Evolutionary conservation across 2,329 filamentous ascomycete species (phyloP).

Genomic region (Colletotrichum tofieldiae): DNA sequence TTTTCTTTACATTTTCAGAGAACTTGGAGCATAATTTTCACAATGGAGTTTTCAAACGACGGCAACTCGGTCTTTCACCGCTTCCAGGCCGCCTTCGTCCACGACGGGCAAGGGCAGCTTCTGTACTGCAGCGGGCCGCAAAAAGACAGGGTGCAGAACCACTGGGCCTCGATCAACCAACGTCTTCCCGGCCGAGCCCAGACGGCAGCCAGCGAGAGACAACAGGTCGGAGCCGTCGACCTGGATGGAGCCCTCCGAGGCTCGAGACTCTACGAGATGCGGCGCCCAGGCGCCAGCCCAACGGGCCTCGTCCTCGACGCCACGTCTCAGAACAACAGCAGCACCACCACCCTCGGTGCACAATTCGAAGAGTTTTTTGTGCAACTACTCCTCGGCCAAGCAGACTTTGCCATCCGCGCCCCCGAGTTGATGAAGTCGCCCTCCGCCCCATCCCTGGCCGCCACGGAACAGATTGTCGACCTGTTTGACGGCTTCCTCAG

Average conservation of each 20-base stretch:
- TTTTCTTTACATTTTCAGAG: background rate
- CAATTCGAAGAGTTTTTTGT: constrained; percentile 34
- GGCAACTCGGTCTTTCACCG: constrained; percentile 41
- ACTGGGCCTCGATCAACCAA: constrained; percentile 26
- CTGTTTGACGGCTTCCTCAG: constrained; percentile 48
- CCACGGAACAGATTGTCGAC: constrained; percentile 26
- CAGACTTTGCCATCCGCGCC: constrained; percentile 37
- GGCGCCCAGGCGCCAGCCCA: constrained; percentile 5
- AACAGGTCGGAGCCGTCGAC: constrained; percentile 17
- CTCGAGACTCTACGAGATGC: constrained; percentile 32
- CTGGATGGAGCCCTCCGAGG: constrained; percentile 20
- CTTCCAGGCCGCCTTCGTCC: constrained; percentile 38
- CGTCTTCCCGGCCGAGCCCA: constrained; percentile 19
- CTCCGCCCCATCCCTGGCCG: background rate
- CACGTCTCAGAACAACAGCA: constrained; percentile 9
- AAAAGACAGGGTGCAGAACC: constrained; percentile 24
- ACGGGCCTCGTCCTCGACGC: constrained; percentile 28
- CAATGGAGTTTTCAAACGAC: constrained; percentile 42
- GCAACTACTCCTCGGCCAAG: constrained; percentile 31
- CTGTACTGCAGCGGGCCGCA: constrained; percentile 29
- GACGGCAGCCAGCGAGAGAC: constrained; percentile 11
- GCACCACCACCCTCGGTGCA: constrained; percentile 1
- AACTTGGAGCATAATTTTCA: background rate
- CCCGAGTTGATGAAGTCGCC: background rate
- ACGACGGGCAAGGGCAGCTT: constrained; percentile 38